Conservation (phyloP, 257 asterid genomes). For the Pogostemon cablin region DNA sequence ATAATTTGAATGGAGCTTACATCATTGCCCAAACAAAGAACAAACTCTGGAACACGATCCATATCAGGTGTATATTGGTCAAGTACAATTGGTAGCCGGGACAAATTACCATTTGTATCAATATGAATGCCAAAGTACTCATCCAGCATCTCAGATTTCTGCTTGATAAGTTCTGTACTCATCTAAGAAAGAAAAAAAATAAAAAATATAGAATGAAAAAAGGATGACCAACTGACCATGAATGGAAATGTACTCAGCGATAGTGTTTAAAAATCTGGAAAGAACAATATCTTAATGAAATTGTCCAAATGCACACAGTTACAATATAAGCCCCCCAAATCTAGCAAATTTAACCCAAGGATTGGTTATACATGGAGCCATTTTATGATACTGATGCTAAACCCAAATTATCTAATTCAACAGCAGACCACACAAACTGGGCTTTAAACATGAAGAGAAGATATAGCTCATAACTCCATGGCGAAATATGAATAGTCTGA, state of each 20-base stretch:
- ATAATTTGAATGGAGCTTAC: constrained; percentile 52
- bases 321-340: not conserved
- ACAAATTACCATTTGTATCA: constrained; percentile 70
- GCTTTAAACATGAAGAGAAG: not conserved
- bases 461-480: constrained; percentile 12
- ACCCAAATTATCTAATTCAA: not conserved
- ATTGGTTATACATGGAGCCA: constrained; percentile 1
- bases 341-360: not conserved
- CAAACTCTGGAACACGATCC: constrained; percentile 93
- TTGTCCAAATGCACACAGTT: too few species aligned
- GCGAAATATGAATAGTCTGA: not conserved
- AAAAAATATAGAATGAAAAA: constrained; percentile 20
- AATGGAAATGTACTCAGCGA: constrained; percentile 21
- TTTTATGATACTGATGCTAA: not conserved
- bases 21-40: constrained; percentile 96
- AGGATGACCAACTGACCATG: constrained; percentile 5
- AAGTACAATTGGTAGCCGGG: constrained; percentile 88
- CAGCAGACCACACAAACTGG: not conserved
- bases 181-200: constrained; percentile 48
- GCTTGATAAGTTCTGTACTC: constrained; percentile 72
- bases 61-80: constrained; percentile 98
- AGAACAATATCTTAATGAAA: not conserved
- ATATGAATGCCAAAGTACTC: constrained; percentile 80
- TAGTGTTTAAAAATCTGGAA: not conserved
- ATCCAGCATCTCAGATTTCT: constrained; percentile 78